phyloP scores from a whole-genome alignment of 78 protist genomes.

The Dictyostelium discoideum region DNA sequence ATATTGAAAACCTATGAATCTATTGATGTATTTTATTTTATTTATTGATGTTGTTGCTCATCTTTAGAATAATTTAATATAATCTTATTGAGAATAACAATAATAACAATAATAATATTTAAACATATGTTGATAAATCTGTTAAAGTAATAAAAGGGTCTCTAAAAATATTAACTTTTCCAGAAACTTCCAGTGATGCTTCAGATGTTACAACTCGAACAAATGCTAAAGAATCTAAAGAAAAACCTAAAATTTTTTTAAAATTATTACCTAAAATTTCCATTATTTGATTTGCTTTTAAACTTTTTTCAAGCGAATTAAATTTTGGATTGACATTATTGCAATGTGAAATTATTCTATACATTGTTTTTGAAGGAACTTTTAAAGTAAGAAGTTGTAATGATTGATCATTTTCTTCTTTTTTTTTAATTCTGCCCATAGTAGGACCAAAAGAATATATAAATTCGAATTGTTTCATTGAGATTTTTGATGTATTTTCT shows the following conservation, averaged over 20 bases:
- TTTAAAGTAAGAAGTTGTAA: neutral
- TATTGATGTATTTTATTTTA: neutral
- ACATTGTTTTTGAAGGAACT: neutral
- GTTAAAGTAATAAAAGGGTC: neutral
- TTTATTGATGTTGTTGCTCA: no score
- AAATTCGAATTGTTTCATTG: neutral
- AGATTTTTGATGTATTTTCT: neutral
- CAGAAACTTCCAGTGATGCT: neutral
- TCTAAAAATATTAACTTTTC: neutral
- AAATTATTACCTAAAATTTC: neutral
- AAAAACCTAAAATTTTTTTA: neutral
- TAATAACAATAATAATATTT: no score
- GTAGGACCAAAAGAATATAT: neutral
- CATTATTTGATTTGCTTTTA: neutral
- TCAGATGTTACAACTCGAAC: neutral
- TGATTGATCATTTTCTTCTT: neutral
- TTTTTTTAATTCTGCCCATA: neutral
- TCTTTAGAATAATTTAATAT: no score
- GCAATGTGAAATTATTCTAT: neutral
- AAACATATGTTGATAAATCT: neutral
- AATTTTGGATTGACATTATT: no score
- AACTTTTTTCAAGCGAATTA: neutral
- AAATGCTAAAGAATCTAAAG: neutral
- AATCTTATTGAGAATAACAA: no score
- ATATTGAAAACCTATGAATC: neutral